Evolutionary conservation across 1,139 yeast species (phyloP), one percentile per base, ranked within the genome.

Genomic region (Saccharomyces pastorianus): DNA sequence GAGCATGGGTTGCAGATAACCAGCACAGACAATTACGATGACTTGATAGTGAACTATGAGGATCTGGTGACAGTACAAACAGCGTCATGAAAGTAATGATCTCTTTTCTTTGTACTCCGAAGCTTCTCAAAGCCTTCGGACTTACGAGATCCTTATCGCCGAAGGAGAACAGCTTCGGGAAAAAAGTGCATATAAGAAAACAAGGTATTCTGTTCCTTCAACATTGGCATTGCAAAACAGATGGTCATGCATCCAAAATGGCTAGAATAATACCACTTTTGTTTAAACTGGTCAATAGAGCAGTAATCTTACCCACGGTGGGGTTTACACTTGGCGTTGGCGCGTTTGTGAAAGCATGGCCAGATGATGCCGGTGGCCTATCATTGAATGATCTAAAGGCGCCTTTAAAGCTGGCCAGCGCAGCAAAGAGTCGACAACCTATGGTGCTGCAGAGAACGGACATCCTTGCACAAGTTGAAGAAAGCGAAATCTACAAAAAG

Each of bases 1-100:
- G 97, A 90, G 66, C 88, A 89, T 65, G 93, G 93, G 0, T 74
- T 90, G 49, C 70, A 75, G 2, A 80, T 93, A n/a, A 72, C 77
- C 14, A 78, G 82, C 58, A 83, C 76, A 42, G 82, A 77, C 0
- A 72, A 73, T 28, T 76, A 80, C 61, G 79, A 78, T 49, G 93
- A 89, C 66, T 72, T 89, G 53, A 51, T 52, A 8, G 59, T 64
- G 5, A 54, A 53, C 14, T 57, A 58, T 47, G 50, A 55, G 5
- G 27, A 32, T 5, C 8, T n/a, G 4, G 26, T 11, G 26, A 28
- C 49, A 23, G 25, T 38, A n/a, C 28, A 50, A 29, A 17, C 27
- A 20, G 17, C 20, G 4, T 14, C 31, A 31, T 47, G 4, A 20
- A 25, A 25, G 11, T 27, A 13, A 46, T 25, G 29, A 46, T 27